phyloP scores from a whole-genome alignment of 371 early-diverging fungal species.

The Parasitella parasitica region DNA sequence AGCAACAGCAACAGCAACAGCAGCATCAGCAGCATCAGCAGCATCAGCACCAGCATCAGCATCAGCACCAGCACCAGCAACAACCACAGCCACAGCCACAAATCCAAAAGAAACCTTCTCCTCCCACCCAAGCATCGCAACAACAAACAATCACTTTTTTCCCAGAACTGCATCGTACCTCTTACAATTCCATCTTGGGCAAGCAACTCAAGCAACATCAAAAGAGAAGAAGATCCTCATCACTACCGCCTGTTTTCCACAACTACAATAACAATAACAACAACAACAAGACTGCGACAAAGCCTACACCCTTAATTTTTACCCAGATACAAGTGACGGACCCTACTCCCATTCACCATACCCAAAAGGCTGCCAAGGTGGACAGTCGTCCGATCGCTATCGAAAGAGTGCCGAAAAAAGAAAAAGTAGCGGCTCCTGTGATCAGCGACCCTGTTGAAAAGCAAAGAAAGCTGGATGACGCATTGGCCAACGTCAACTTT shows the following conservation, averaged over 20 bases:
- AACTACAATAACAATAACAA: not conserved
- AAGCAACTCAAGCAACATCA: slow-evolving; percentile 23
- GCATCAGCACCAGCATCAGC: not conserved
- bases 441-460: slow-evolving; percentile 27
- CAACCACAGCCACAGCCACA: not conserved
- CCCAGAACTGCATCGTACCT: slow-evolving; percentile 25
- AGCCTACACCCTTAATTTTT: slow-evolving; percentile 25
- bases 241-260: slow-evolving; percentile 31
- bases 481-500: slow-evolving; percentile 56
- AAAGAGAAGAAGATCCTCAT: slow-evolving; percentile 32
- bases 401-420: slow-evolving; percentile 24
- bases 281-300: too few species aligned
- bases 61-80: not conserved
- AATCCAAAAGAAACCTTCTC: slow-evolving; percentile 4
- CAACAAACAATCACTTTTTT: slow-evolving; percentile 16
- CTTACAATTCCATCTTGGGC: slow-evolving; percentile 21
- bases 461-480: slow-evolving; percentile 37
- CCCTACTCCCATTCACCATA: slow-evolving; percentile 28
- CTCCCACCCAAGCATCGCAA: not conserved
- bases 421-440: slow-evolving; percentile 23
- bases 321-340: slow-evolving; percentile 32
- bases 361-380: slow-evolving; percentile 24
- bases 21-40: not conserved
- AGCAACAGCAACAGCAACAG: not conserved
- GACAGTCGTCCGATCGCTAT: slow-evolving; percentile 24